Conservation (phyloP, 805 yeast genomes). For the Groenewaldozyma salmanticensis region DNA sequence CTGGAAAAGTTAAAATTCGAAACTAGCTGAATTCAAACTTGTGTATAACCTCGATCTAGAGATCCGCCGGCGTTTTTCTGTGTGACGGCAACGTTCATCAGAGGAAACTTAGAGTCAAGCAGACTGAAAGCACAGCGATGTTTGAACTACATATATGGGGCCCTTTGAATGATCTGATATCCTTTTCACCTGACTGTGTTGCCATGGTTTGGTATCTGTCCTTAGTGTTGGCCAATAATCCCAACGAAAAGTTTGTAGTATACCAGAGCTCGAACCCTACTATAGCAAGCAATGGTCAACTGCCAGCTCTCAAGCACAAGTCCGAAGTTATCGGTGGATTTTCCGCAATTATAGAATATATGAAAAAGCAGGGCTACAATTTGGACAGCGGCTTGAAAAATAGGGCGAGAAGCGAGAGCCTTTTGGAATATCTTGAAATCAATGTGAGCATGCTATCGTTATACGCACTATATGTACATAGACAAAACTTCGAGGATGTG, state of each 20-base stretch:
- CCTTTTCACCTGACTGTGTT: conserved; percentile 25
- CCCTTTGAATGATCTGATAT: conserved; percentile 14
- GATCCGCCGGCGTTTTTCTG: too few species aligned
- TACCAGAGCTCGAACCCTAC: conserved; percentile 20
- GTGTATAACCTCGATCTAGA: too few species aligned
- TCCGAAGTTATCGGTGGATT: conserved; percentile 15
- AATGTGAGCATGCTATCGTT: conserved; percentile 14
- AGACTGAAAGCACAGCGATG: too few species aligned
- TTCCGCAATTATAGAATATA: conserved; percentile 18
- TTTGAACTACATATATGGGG: conserved; percentile 27
- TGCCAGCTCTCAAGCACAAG: conserved; percentile 21
- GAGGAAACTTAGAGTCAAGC: too few species aligned
- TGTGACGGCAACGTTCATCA: too few species aligned
- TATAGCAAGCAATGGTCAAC: conserved; percentile 15
- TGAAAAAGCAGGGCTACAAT: conserved; percentile 9
- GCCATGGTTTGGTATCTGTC: conserved; percentile 23
- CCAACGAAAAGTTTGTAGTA: conserved; percentile 10
- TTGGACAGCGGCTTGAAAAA: conserved; percentile 10
- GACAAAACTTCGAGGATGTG: conserved; percentile 23
- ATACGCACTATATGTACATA: conserved; percentile 17
- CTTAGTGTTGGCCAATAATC: conserved; percentile 2
- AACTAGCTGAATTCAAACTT: too few species aligned
- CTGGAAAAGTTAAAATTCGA: too few species aligned
- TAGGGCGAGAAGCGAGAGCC: conserved; percentile 12
- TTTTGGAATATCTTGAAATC: conserved; percentile 14